Evolutionary conservation across 176 grass and related monocot species (phyloP), one percentile per base, ranked within the genome.

Genomic region (Oryza coarctata): DNA sequence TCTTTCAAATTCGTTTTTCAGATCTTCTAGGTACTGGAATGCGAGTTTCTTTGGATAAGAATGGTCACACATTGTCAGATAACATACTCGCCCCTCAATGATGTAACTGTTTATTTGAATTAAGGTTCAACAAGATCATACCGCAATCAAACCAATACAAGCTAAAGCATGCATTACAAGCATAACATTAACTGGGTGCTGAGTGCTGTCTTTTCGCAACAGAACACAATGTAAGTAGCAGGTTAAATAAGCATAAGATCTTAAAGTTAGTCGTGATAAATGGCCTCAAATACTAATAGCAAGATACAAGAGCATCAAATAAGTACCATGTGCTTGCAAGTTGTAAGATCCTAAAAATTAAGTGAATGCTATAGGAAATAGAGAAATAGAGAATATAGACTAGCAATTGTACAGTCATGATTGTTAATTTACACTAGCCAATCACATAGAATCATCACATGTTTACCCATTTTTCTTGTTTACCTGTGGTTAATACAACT

Each of bases 11-110:
- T 95, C 96, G 90, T 94, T 99, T 82, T 92, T 99, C 2, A 99
- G 93, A 82, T 99, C 96, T 78, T 99, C 96, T 70, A 99, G 78
- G 75, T 95, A 99, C 77, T 99, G 96, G 76, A 95, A 99, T 34
- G 91, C 96, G 63, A 99, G 93, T 80, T 99, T 99, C 80, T 99
- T 99, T 10, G 96, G 96, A 90, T 99, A 99, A 45, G 96, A 95
- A 57, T 87, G 96, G 55, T 99, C 96, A 26, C 96, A 99, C 93
- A 99, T 95, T 87, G 96, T 95, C 80, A 99, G 79, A 90, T 99
- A 99, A 41, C 96, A 99, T 40, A 99, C 93, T 81, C 87, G 89
- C 27, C 91, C 87, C 73, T 99, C 96, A 81, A 99, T 99, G 75
- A 99, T 99, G 73, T 99, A 99, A 50, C 96, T 99, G 82, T 81